Percentiles rank a stretch among this genome's conserved stretches.
These are phyloP conservation scores for Leccinum uliginosum DNA, from an alignment of 768 basidiomycete species.

Conservation along the genomic window DNA sequence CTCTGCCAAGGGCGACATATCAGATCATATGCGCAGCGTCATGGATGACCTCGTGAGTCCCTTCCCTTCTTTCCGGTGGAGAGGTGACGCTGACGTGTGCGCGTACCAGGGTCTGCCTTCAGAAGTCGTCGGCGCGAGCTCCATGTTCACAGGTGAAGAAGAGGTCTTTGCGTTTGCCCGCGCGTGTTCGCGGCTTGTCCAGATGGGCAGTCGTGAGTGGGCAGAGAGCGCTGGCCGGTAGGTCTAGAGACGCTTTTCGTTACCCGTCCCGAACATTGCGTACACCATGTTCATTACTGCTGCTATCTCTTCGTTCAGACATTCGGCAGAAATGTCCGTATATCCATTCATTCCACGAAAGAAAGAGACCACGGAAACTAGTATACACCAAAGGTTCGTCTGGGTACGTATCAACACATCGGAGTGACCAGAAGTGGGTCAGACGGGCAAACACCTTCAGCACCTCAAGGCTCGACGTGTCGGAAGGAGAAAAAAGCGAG, in stretches of 20 bases:
- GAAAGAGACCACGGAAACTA: conserved; percentile 10
- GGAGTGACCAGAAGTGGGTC: conserved; percentile 3
- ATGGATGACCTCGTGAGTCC: conserved; percentile 89
- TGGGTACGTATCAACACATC: conserved; percentile 18
- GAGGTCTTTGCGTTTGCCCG: conserved; percentile 97
- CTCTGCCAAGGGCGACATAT: conserved; percentile 40
- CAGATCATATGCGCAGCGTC: conserved; percentile 85
- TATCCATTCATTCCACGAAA: conserved; percentile 7
- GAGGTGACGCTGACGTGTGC: background rate
- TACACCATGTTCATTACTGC: background rate
- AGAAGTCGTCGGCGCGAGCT: conserved; percentile 73
- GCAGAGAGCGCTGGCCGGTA: conserved; percentile 40
- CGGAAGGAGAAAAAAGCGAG: background rate
- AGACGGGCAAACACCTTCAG: background rate
- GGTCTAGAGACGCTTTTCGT: background rate
- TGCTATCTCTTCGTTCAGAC: background rate
- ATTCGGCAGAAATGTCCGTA: background rate
- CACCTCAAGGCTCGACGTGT: background rate
- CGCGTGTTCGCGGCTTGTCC: conserved; percentile 80
- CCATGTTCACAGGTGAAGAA: conserved; percentile 95
- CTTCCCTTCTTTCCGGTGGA: background rate
- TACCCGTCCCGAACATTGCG: background rate
- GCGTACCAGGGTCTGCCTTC: conserved; percentile 66
- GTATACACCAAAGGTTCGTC: conserved; percentile 23
- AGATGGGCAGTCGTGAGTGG: conserved; percentile 93